These are phyloP conservation scores for Auriscalpium vulgare DNA, from an alignment of 768 basidiomycete species.

Conservation along the genomic window DNA sequence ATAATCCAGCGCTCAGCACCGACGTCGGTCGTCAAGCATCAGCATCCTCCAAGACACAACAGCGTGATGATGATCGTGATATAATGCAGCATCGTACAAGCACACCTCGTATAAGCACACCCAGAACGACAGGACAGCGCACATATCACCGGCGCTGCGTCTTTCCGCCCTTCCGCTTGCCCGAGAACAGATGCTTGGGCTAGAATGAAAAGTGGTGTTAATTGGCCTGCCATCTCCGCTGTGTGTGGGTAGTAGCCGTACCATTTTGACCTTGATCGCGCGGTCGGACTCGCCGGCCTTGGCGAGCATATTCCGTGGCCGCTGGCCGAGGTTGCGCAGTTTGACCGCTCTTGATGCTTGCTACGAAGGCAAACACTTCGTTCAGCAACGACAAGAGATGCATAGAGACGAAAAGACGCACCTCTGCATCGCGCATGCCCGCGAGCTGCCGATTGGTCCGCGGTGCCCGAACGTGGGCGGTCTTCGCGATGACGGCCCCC, in stretches of 20 bases:
- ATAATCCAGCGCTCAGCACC: no score
- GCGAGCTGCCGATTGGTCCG: conserved; percentile 66
- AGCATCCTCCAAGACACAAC: no score
- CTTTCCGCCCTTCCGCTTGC: conserved; percentile 81
- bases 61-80: no score
- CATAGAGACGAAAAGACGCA: conserved; percentile 27
- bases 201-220: conserved; percentile 22
- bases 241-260: conserved; percentile 24
- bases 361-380: conserved; percentile 27
- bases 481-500: conserved; percentile 43
- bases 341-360: conserved; percentile 76
- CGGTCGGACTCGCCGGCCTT: conserved; percentile 90
- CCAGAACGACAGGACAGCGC: no score
- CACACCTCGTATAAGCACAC: no score
- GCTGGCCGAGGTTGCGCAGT: conserved; percentile 80
- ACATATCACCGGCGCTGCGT: conserved; percentile 60
- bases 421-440: conserved; percentile 71
- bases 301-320: conserved; percentile 80
- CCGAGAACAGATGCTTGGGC: conserved; percentile 84
- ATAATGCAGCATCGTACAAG: no score
- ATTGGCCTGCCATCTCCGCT: conserved; percentile 1
- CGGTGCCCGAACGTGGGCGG: conserved; percentile 41
- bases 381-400: background rate
- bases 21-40: no score
- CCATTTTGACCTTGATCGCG: conserved; percentile 77